Evolutionary conservation across 129 eudicot species (phyloP).

Genomic region (Centella asiatica): DNA sequence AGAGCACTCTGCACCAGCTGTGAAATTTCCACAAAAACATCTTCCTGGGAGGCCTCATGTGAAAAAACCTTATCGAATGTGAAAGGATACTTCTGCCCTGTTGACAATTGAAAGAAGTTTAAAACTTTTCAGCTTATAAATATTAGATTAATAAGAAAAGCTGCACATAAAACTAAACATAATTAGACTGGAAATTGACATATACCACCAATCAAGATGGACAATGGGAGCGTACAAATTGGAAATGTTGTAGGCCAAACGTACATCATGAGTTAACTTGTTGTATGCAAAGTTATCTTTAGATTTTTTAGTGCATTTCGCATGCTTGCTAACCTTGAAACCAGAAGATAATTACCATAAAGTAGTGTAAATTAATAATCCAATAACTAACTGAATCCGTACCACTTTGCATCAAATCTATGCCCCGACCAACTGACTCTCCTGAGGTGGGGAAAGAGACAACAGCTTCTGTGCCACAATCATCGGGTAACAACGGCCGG

Average conservation of each 20-base stretch:
- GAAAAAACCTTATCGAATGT: constrained; percentile 54
- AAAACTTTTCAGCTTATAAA: not conserved
- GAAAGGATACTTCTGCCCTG: constrained; percentile 55
- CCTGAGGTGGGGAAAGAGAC: constrained; percentile 36
- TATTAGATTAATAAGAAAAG: not conserved
- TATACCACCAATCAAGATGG: no score
- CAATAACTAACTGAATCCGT: not conserved
- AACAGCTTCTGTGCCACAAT: constrained; percentile 31
- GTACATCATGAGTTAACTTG: no score
- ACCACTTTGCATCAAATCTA: constrained; percentile 51
- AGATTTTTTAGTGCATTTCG: no score
- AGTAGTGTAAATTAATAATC: not conserved
- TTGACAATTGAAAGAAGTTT: not conserved
- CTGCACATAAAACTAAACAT: not conserved
- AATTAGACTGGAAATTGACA: no score
- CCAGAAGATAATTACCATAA: not conserved
- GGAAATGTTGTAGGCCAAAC: no score
- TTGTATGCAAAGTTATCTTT: no score
- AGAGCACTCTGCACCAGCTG: constrained; percentile 69
- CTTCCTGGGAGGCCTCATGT: constrained; percentile 50
- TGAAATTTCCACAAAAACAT: constrained; percentile 61
- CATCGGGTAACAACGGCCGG: constrained; percentile 53
- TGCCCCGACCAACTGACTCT: constrained; percentile 49
- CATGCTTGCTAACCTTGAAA: no score
- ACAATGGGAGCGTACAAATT: no score